Conservation (phyloP, 176 grass and related monocot species). For the Paspalum vaginatum region DNA sequence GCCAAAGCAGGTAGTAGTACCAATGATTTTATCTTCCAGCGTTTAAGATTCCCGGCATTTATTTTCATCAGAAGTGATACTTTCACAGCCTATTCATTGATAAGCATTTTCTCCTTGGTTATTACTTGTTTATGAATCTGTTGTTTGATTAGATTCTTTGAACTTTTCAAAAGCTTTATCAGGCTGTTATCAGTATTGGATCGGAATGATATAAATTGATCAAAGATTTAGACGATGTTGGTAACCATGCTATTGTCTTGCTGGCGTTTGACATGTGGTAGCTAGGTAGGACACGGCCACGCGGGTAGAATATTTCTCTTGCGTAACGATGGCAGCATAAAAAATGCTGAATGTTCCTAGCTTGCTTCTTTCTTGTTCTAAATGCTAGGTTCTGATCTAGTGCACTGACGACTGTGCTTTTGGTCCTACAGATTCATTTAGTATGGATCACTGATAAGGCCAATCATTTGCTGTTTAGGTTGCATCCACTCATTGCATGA, state of each 20-base stretch:
- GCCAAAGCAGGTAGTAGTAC: constrained; percentile 17
- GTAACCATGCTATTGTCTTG: background rate
- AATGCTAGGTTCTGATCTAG: background rate
- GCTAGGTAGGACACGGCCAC: too few relatives aligned
- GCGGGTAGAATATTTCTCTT: background rate
- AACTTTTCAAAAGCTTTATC: background rate
- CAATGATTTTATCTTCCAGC: background rate
- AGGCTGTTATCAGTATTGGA: background rate
- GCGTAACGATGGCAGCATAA: background rate
- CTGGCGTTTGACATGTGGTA: background rate
- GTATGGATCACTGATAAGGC: background rate
- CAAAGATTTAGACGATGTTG: background rate
- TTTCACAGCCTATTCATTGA: background rate
- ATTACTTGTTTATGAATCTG: too few relatives aligned
- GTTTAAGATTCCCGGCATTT: background rate
- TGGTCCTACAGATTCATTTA: constrained; percentile 20
- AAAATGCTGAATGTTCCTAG: background rate
- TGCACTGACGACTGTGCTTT: background rate
- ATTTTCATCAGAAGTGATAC: background rate
- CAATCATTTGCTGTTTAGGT: background rate
- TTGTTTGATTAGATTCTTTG: too few relatives aligned
- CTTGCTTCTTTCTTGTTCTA: constrained; percentile 9
- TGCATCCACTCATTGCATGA: background rate
- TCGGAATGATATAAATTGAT: background rate
- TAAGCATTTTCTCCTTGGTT: background rate